Conservation (phyloP, 176 grass and related monocot species). For the Secale cereale region DNA sequence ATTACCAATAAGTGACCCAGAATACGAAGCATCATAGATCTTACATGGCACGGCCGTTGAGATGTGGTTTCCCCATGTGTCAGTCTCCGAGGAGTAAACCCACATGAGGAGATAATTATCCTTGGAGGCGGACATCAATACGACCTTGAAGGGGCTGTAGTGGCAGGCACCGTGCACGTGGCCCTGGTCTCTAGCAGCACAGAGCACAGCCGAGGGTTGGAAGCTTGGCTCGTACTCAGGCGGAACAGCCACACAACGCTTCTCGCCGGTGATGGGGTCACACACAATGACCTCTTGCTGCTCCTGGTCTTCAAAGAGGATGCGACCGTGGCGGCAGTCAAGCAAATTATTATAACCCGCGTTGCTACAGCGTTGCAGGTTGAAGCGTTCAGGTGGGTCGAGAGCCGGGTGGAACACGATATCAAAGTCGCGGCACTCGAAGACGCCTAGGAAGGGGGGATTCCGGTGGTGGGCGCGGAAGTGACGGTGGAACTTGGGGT, state of each 20-base stretch:
- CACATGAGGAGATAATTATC: no score
- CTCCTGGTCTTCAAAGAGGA: background rate
- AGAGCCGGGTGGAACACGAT: background rate
- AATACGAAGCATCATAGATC: no score
- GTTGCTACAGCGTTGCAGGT: background rate
- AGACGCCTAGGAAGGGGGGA: background rate
- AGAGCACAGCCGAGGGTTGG: no score
- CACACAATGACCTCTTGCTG: background rate
- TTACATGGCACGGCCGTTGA: no score
- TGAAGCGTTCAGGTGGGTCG: background rate
- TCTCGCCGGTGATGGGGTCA: background rate
- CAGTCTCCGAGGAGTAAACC: no score
- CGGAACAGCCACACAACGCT: background rate
- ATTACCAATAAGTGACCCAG: no score
- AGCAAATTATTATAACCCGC: background rate
- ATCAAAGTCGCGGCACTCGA: background rate
- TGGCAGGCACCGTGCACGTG: no score
- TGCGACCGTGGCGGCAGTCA: background rate
- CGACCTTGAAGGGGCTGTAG: no score
- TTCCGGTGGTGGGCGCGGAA: background rate
- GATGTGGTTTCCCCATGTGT: no score
- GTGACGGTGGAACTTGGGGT: no score
- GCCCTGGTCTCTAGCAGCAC: no score
- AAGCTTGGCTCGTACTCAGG: background rate
- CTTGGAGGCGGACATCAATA: no score